A percentile compares a stretch with the other conserved stretches of the same genome.
These are phyloP conservation scores for Cryoendolithus antarcticus DNA, from an alignment of 2,329 filamentous ascomycete species.

Conservation along the genomic window DNA sequence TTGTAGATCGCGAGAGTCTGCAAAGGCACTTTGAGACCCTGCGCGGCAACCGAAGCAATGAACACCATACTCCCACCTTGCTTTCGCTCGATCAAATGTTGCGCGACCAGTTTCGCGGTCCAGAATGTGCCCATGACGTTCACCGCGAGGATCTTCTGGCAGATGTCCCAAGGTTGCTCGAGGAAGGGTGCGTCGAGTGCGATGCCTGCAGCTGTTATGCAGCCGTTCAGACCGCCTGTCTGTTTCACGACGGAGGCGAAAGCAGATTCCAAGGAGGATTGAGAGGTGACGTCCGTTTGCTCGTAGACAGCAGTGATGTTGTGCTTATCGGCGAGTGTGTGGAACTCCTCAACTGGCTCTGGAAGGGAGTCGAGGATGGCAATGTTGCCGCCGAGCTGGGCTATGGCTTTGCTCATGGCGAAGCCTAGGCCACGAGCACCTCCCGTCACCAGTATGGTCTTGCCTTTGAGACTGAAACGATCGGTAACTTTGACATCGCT, in stretches of 20 bases:
- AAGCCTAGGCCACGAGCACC: conserved; percentile 10
- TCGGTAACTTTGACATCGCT: conserved; percentile 3
- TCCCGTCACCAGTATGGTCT: conserved; percentile 6
- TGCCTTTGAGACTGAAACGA: conserved; percentile 4
- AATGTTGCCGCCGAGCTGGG: conserved; percentile 33
- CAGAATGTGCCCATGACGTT: conserved; percentile 28
- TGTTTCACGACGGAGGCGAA: conserved; percentile 14
- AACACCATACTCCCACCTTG: conserved; percentile 25
- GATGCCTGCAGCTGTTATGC: conserved; percentile 20
- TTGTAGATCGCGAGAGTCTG: conserved; percentile 23
- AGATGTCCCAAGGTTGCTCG: conserved; percentile 19
- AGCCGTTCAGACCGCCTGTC: conserved; percentile 15
- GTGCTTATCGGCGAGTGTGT: conserved; percentile 37
- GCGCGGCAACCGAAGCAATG: conserved; percentile 24
- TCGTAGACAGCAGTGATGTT: conserved; percentile 42
- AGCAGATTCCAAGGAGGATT: conserved; percentile 12
- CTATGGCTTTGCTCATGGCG: conserved; percentile 16
- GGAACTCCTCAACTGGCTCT: conserved; percentile 15
- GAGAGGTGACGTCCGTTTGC: conserved; percentile 28
- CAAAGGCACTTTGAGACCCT: conserved; percentile 19
- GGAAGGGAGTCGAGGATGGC: conserved; percentile 49
- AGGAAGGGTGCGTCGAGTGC: conserved; percentile 19
- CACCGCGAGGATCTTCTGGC: conserved; percentile 23
- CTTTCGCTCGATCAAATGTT: conserved; percentile 20
- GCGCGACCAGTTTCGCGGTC: conserved; percentile 24